Evolutionary conservation across 192 early-diverging fungal species (phyloP).

Genomic region (Coemansia sp.): DNA sequence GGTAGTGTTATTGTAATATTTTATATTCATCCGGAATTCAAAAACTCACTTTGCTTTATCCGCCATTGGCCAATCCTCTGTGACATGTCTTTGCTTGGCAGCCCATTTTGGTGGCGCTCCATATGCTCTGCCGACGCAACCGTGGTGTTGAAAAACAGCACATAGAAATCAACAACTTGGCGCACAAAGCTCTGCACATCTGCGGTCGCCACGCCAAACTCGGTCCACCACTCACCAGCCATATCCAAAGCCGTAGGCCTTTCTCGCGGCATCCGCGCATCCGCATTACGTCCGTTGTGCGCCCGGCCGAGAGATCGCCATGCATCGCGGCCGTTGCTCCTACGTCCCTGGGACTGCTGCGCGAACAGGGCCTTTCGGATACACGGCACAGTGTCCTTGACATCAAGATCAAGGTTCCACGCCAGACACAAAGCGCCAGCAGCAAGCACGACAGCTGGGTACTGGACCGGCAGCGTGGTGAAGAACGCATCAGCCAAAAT

Average conservation of each 20-base stretch:
- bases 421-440: constrained; percentile 48
- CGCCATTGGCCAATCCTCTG: constrained; percentile 48
- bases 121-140: constrained; percentile 10
- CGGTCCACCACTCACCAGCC: constrained; percentile 37
- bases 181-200: constrained; percentile 51
- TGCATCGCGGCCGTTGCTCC: neutral
- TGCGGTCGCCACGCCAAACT: constrained; percentile 32
- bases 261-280: neutral
- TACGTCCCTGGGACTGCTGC: neutral
- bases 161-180: constrained; percentile 55
- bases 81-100: constrained; percentile 45
- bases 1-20: neutral
- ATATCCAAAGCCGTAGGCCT: constrained; percentile 10
- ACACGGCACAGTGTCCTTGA: constrained; percentile 15
- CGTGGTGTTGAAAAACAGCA: constrained; percentile 42
- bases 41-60: constrained; percentile 13
- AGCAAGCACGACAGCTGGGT: constrained; percentile 41
- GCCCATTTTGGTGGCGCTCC: constrained; percentile 14
- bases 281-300: neutral
- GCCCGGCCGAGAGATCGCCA: neutral
- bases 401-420: constrained; percentile 36
- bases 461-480: constrained; percentile 54
- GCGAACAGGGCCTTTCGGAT: neutral
- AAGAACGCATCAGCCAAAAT: constrained; percentile 50
- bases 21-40: neutral